phyloP scores from a whole-genome alignment of 176 grass and related monocot species.

The Carex scoparia region DNA sequence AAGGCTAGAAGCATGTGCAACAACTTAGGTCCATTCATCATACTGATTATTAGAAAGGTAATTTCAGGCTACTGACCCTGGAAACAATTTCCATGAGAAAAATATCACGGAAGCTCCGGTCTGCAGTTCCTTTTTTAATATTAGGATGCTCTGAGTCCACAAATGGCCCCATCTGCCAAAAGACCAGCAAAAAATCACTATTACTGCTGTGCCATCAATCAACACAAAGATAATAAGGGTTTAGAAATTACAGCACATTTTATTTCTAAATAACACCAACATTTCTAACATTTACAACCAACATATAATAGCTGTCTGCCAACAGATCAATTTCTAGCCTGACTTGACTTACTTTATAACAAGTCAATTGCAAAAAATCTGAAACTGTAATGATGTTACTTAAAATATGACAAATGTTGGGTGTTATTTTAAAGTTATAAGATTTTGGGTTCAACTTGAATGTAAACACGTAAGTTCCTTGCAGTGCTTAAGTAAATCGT shows the following conservation, averaged over 20 bases:
- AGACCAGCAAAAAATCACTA: not conserved
- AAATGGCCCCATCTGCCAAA: slow-evolving; percentile 90
- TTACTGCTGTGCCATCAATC: not conserved
- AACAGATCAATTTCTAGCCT: not conserved
- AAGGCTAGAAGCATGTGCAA: too few relatives aligned
- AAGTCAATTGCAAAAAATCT: slow-evolving; percentile 9
- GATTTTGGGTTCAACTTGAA: not conserved
- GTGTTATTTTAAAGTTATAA: not conserved
- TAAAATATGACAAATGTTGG: not conserved
- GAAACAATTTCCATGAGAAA: slow-evolving; percentile 77
- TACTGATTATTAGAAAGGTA: slow-evolving; percentile 5
- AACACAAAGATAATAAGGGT: not conserved
- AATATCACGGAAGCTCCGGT: slow-evolving; percentile 63
- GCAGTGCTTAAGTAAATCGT: slow-evolving; percentile 11
- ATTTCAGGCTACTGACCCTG: slow-evolving; percentile 40
- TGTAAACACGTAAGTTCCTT: not conserved
- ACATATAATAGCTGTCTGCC: not conserved
- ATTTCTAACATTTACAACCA: not conserved
- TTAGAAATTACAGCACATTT: not conserved
- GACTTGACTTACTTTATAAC: not conserved
- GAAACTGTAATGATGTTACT: not conserved
- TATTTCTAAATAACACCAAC: not conserved
- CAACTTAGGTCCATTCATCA: not conserved
- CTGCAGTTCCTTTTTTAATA: slow-evolving; percentile 74
- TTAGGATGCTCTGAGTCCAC: slow-evolving; percentile 93